Conservation (phyloP, 805 yeast genomes). For the Saturnispora mendoncae region DNA sequence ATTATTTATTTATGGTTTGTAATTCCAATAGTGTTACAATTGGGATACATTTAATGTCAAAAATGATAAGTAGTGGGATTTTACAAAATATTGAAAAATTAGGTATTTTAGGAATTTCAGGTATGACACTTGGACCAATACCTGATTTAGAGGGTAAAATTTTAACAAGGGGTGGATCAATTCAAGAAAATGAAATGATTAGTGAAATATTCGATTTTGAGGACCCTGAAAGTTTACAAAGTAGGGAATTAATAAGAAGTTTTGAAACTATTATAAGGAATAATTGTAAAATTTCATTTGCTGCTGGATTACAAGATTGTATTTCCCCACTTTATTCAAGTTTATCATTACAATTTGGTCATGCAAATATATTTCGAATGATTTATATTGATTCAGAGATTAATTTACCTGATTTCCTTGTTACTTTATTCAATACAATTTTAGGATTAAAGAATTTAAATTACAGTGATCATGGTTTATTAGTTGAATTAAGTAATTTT, state of each 20-base stretch:
- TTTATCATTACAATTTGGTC: conserved; percentile 63
- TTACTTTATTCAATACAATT: conserved; percentile 24
- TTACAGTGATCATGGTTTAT: conserved; percentile 25
- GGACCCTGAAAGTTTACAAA: conserved; percentile 60
- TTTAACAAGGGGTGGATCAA: conserved; percentile 57
- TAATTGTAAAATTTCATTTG: conserved; percentile 70
- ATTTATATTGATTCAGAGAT: conserved; percentile 54
- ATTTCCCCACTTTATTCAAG: conserved; percentile 90
- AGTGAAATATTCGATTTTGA: conserved; percentile 85
- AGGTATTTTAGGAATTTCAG: conserved; percentile 88
- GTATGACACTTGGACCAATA: conserved; percentile 85
- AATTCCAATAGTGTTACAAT: conserved; percentile 95
- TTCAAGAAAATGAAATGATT: conserved; percentile 78
- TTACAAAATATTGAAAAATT: conserved; percentile 47
- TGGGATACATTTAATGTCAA: conserved; percentile 55
- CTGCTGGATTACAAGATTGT: conserved; percentile 86
- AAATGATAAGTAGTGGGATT: conserved; percentile 40
- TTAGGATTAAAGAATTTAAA: conserved; percentile 23
- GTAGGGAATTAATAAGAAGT: conserved; percentile 59
- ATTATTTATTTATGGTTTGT: conserved; percentile 74
- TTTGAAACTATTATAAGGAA: conserved; percentile 54
- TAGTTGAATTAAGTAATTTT: conserved; percentile 58
- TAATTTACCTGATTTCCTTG: conserved; percentile 34
- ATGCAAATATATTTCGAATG: conserved; percentile 83
- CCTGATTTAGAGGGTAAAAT: conserved; percentile 77